Evolutionary conservation across 192 early-diverging fungal genomes (phyloP).

Genomic region (Helicostylum pulchrum): DNA sequence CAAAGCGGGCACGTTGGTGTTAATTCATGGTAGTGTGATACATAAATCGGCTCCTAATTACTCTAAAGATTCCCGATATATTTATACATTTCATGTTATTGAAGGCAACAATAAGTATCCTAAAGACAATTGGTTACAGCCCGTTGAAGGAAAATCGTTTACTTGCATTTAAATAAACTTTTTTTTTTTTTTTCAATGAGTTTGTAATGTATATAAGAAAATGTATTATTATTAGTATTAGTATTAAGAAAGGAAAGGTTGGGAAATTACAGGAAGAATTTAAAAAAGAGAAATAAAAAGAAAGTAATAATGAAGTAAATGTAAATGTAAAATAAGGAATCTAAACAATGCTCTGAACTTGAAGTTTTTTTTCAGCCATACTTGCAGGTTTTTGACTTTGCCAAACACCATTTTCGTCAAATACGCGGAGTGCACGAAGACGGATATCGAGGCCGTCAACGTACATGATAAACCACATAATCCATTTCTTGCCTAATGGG

Average conservation of each 20-base stretch:
- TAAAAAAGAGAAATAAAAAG: conserved; percentile 1
- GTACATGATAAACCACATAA: conserved; percentile 30
- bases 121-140: conserved; percentile 72
- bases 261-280: neutral
- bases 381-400: neutral
- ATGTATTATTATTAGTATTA: neutral
- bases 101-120: conserved; percentile 73
- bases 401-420: conserved; percentile 24
- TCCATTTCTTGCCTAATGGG: conserved; percentile 20
- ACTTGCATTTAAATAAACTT: conserved; percentile 11
- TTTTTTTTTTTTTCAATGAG: too few species aligned
- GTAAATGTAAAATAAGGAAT: neutral
- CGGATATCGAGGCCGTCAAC: conserved; percentile 29
- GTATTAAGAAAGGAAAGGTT: neutral
- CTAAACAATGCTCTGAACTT: neutral
- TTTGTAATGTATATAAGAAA: too few species aligned
- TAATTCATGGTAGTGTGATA: conserved; percentile 85
- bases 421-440: conserved; percentile 14
- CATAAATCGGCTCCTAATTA: conserved; percentile 82
- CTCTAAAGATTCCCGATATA: conserved; percentile 76
- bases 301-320: conserved; percentile 1
- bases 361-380: neutral
- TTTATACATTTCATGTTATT: conserved; percentile 95
- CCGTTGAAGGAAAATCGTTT: conserved; percentile 8
- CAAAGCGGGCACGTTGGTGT: conserved; percentile 73